These are phyloP conservation scores for Begonia loranthoides DNA, from an alignment of 306 rosid species.

Conservation along the genomic window DNA sequence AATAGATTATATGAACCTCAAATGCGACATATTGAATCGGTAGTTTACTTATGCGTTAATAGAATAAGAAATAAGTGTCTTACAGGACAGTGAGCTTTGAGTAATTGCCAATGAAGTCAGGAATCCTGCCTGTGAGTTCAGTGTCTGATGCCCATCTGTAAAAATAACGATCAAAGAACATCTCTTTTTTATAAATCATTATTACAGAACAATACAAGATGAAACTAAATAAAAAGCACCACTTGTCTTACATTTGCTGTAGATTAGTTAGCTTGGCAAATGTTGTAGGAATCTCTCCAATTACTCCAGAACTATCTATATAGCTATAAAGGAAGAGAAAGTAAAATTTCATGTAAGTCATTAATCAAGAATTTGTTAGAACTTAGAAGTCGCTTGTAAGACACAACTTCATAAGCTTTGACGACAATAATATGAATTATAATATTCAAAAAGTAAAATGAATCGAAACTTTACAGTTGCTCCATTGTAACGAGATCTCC, in stretches of 20 bases:
- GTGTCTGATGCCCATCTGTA: constrained; percentile 62
- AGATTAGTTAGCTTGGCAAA: constrained; percentile 42
- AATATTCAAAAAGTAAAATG: neutral
- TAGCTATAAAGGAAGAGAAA: constrained; percentile 35
- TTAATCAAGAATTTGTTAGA: too few relatives aligned
- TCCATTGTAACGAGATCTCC: constrained; percentile 39
- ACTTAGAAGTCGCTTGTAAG: neutral
- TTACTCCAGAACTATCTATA: constrained; percentile 55
- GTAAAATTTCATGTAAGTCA: neutral
- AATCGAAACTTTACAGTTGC: constrained; percentile 34
- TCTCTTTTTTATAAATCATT: too few relatives aligned
- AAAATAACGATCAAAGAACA: constrained; percentile 11
- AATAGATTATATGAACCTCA: too few relatives aligned
- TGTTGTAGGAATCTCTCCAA: constrained; percentile 70
- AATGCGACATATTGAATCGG: too few relatives aligned
- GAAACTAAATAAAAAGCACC: neutral
- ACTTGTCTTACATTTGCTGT: constrained; percentile 31
- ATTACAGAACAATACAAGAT: neutral
- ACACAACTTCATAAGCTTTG: neutral
- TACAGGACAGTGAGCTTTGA: constrained; percentile 46
- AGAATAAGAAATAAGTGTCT: constrained; percentile 14
- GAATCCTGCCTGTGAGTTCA: constrained; percentile 50
- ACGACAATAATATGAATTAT: neutral
- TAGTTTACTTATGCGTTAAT: neutral
- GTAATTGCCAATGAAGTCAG: constrained; percentile 68